Percentiles rank a stretch among this genome's conserved stretches.
Conservation (phyloP, 139 green algal species). For the Trebouxia sp. region DNA sequence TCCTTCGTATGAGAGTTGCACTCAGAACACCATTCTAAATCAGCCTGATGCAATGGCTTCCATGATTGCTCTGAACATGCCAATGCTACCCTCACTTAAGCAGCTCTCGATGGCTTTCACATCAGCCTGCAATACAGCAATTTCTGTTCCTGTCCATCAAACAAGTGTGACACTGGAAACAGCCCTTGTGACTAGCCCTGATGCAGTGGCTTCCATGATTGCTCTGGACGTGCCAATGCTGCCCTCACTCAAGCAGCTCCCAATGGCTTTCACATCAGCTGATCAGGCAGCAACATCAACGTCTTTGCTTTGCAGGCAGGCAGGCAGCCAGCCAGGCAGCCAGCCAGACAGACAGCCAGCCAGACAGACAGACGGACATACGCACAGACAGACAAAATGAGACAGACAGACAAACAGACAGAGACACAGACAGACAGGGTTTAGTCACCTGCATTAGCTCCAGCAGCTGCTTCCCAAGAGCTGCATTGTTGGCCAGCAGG, state of each 20-base stretch:
- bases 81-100: slow-evolving; percentile 58
- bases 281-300: too few relatives aligned
- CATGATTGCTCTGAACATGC: slow-evolving; percentile 82
- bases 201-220: slow-evolving; percentile 79
- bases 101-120: slow-evolving; percentile 62
- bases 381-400: too few relatives aligned
- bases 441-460: slow-evolving; percentile 46
- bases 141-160: too few relatives aligned
- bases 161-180: too few relatives aligned
- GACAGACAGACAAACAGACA: too few relatives aligned
- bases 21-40: slow-evolving; percentile 55
- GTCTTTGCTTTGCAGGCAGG: too few relatives aligned
- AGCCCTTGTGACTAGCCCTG: slow-evolving; percentile 58
- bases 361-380: too few relatives aligned
- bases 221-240: slow-evolving; percentile 74
- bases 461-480: slow-evolving; percentile 33
- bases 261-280: slow-evolving; percentile 40
- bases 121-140: background rate
- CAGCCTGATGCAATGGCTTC: slow-evolving; percentile 74
- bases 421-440: too few relatives aligned
- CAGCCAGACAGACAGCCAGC: too few relatives aligned
- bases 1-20: too few relatives aligned
- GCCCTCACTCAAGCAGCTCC: slow-evolving; percentile 69
- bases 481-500: slow-evolving; percentile 46
- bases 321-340: too few relatives aligned